Base-by-base conservation (phyloP, 306 rosid genomes). In the Begonia fuchsioides region DNA sequence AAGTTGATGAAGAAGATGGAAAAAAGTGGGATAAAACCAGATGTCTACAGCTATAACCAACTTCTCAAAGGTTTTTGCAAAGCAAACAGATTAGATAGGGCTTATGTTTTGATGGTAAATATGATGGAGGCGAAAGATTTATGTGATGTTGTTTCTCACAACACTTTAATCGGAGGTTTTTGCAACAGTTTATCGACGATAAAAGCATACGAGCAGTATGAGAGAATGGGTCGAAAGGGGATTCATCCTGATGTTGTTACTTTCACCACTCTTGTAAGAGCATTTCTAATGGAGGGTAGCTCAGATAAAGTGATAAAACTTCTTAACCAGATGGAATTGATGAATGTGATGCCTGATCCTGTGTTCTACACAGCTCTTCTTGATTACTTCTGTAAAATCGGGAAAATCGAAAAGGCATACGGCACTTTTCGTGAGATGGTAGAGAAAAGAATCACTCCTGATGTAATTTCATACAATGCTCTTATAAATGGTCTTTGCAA, bases 391-490 rank as follows among this genome's bases (percentile, higher is more conserved):
- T 81, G 94, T 57, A 84, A 81, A 81, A 62, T 61, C 43, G 73
- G 79, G 57, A 71, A 81, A 60, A 53, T 75, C 60, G 84, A 44
- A 54, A 60, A 13, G 70, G 97, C 95, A 58, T 62, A 11, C 63
- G 67, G 72, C 6, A 71, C 79, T 58, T 81, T 81, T 53, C 45
- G 26, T 41, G 92, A 76, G 44, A 84, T 90, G 97, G 57, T 81
- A 61, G 82, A 79, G 47, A 72, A 65, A 49, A 92, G 80, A 50
- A 76, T 81, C 47, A 49, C 45, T 51, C 95, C 87, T 38, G 97
- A 90, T n/a, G 90, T 74, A 43, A 59, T 90, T 54, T 68, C 93
- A 5, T 90, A 81, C 67, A 90, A 90, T 71, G 87, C n/a, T n/a
- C n/a, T n/a, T n/a, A n/a, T n/a, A n/a, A n/a, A n/a, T n/a, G n/a